Evolutionary conservation across 371 early-diverging fungal genomes (phyloP), one percentile per base, ranked within the genome.

Genomic region (Mortierella sp.): DNA sequence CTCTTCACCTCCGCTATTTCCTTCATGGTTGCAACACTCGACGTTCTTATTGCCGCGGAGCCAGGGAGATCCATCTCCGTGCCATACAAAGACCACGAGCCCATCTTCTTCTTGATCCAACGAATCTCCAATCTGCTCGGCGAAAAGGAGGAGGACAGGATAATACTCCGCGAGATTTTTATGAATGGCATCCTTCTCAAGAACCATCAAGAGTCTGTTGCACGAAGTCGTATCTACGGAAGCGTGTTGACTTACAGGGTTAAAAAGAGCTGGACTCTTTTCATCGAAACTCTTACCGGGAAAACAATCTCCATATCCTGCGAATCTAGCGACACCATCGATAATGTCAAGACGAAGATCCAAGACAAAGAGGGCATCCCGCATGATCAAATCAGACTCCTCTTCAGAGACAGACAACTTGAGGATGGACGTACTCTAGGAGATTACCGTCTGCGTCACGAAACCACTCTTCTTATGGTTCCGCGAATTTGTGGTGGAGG

Each of bases 391-490:
- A 54, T 54, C 30, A 14, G 42, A 21, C 54, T 66, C 8, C 91
- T 93, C 71, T 95, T 94, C 71, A 91, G 92, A 64, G 95, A 94
- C 50, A 93, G 94, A 84, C 92, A 94, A 83, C 88, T 96, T 56
- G 90, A 93, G 76, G 91, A 91, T 73, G 91, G 88, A 50, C 87
- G 88, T 3, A 61, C 62, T 12, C 19, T 68, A 39, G 28, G 38
- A 7, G 45, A 50, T 9, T 61, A 68, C 28, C 56, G 83, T 83
- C 90, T 58, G 19, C 39, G 79, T 72, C 70, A 78, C 70, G 92
- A 91, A 79, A 91, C 93, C 24, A 95, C 94, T 42, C 84, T 96
- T 12, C 95, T 94, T 83, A 72, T 95, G 46, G 91, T 93, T 28
- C 87, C 93, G 27, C 89, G 93, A 74, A 84, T 95, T 51, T 89